These are phyloP conservation scores for Phaeosphaeria sp. DNA, from an alignment of 2,329 filamentous ascomycete species.

Conservation along the genomic window DNA sequence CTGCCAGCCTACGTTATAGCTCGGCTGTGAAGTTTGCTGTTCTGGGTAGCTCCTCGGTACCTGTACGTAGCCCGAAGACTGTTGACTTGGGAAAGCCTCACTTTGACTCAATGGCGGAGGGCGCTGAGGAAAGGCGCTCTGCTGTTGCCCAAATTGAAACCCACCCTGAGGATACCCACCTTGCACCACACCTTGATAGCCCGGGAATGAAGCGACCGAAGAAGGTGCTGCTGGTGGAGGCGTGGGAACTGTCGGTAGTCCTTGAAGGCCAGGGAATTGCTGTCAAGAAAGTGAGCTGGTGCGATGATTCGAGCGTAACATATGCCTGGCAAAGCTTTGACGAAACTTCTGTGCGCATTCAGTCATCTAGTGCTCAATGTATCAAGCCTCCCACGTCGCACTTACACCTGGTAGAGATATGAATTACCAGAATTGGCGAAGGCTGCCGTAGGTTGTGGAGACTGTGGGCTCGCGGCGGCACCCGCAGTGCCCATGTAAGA, in stretches of 20 bases:
- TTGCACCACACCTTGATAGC: slow-evolving; percentile 19
- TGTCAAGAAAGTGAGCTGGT: slow-evolving; percentile 16
- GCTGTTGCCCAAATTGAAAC: slow-evolving; percentile 15
- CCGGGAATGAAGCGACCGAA: slow-evolving; percentile 25
- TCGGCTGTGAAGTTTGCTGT: slow-evolving; percentile 5
- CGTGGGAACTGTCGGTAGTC: slow-evolving; percentile 34
- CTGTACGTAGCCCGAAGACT: slow-evolving; percentile 17
- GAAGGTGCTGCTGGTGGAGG: slow-evolving; percentile 31
- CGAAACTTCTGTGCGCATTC: slow-evolving; percentile 18
- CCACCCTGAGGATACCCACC: slow-evolving; percentile 16
- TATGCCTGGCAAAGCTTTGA: not conserved
- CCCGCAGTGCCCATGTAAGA: slow-evolving; percentile 36
- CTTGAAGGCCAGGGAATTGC: slow-evolving; percentile 28
- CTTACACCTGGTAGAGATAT: slow-evolving; percentile 38
- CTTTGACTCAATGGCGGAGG: slow-evolving; percentile 24
- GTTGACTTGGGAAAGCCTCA: slow-evolving; percentile 15
- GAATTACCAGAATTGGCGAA: slow-evolving; percentile 23
- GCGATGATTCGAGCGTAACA: not conserved
- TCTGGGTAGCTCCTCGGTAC: slow-evolving; percentile 1
- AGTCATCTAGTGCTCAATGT: slow-evolving; percentile 5
- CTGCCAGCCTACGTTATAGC: slow-evolving; percentile 20
- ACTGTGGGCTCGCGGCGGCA: slow-evolving; percentile 18
- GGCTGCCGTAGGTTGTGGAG: slow-evolving; percentile 25
- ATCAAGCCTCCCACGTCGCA: not conserved
- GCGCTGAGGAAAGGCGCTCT: slow-evolving; percentile 21